A percentile compares a stretch with the other conserved stretches of the same genome.
Conservation (phyloP, 164 flowering plant genomes). For the Akebia trifoliata region DNA sequence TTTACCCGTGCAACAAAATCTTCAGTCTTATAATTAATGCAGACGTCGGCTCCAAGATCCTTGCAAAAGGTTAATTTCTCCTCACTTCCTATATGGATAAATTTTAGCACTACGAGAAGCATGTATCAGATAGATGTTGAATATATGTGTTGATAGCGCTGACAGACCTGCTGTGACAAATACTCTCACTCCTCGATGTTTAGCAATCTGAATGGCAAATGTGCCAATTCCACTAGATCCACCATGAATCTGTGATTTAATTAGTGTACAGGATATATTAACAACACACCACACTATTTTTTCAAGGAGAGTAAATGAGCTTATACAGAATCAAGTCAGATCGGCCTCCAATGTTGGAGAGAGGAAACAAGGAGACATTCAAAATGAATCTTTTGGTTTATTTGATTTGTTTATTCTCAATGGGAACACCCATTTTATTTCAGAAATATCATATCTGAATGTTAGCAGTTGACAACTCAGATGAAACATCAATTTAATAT, state of each 20-base stretch:
- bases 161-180: constrained; percentile 82
- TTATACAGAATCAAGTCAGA: too few relatives aligned
- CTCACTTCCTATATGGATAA: constrained; percentile 50
- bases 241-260: constrained; percentile 66
- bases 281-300: not conserved
- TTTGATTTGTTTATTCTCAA: too few relatives aligned
- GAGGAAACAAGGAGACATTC: too few relatives aligned
- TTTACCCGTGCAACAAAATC: constrained; percentile 86
- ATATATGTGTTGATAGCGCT: not conserved
- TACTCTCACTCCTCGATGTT: constrained; percentile 59
- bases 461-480: too few relatives aligned
- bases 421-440: too few relatives aligned
- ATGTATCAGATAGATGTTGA: too few relatives aligned
- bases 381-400: too few relatives aligned
- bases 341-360: too few relatives aligned
- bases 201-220: constrained; percentile 91
- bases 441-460: too few relatives aligned
- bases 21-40: constrained; percentile 94
- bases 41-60: constrained; percentile 87
- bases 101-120: too few relatives aligned
- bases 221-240: constrained; percentile 98
- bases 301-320: too few relatives aligned
- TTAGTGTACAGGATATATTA: not conserved
- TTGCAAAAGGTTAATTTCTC: constrained; percentile 74
- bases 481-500: too few relatives aligned